A percentile compares a stretch with the other conserved stretches of the same genome.
Evolutionary conservation across 495 filamentous ascomycete species (phyloP).

Genomic region (Aspergillus carlsbadensis): DNA sequence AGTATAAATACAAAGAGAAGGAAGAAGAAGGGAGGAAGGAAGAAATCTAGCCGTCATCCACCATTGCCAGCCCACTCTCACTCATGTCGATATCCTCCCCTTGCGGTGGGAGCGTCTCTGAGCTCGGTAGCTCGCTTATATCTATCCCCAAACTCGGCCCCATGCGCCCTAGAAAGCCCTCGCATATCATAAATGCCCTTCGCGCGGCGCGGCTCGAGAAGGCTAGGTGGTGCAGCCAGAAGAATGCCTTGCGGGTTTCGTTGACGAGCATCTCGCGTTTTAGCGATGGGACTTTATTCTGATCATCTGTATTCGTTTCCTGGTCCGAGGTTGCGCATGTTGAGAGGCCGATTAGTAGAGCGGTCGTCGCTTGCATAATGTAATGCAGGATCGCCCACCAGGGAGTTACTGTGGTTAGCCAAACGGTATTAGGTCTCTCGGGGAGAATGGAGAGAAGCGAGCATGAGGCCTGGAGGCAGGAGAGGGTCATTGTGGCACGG

Average conservation of each 20-base stretch:
- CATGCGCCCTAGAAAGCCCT: conserved; percentile 28
- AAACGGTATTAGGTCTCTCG: conserved; percentile 29
- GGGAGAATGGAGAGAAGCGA: conserved; percentile 53
- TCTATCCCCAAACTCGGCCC: conserved; percentile 29
- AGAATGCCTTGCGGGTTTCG: conserved; percentile 47
- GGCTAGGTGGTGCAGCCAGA: conserved; percentile 47
- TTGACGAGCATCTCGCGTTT: conserved; percentile 28
- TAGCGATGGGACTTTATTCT: conserved; percentile 16
- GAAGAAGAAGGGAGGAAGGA: conserved; percentile 3
- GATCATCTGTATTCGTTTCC: not conserved
- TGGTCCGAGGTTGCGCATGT: conserved; percentile 12
- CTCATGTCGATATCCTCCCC: not conserved
- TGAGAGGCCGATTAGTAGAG: conserved; percentile 56
- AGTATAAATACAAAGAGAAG: conserved; percentile 6
- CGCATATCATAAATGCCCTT: conserved; percentile 49
- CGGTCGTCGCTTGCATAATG: conserved; percentile 59
- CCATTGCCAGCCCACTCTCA: not conserved
- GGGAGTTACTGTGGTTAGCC: conserved; percentile 49
- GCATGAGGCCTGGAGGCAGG: conserved; percentile 56
- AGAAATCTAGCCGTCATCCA: conserved; percentile 8
- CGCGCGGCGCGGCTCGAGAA: conserved; percentile 40
- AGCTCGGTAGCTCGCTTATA: conserved; percentile 29
- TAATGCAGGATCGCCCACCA: conserved; percentile 66
- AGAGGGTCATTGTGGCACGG: conserved; percentile 47
- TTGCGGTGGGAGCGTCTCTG: conserved; percentile 1